Evolutionary conservation across 2,329 filamentous ascomycete genomes (phyloP).

Genomic region (Cercospora beticola): DNA sequence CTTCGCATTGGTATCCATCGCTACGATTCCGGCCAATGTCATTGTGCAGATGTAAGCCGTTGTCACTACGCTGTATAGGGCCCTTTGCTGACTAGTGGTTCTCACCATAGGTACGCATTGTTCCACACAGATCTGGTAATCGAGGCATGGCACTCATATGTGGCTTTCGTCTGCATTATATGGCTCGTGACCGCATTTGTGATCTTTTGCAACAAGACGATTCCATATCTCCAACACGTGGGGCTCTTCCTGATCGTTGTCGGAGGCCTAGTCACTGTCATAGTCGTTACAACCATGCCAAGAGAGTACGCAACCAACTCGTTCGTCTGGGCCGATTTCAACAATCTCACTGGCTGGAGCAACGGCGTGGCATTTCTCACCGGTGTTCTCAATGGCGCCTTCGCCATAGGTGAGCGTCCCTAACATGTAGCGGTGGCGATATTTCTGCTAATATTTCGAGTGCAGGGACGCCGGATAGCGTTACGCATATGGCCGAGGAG

Average conservation of each 20-base stretch:
- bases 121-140: slow-evolving; percentile 50
- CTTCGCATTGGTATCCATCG: slow-evolving; percentile 60
- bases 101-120: slow-evolving; percentile 49
- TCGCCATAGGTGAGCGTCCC: slow-evolving; percentile 32
- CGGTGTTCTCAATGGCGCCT: slow-evolving; percentile 42
- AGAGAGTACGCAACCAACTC: slow-evolving; percentile 50
- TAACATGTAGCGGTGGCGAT: neutral
- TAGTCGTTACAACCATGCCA: slow-evolving; percentile 54
- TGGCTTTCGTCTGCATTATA: slow-evolving; percentile 57
- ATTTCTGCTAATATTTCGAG: neutral
- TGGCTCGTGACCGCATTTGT: slow-evolving; percentile 55
- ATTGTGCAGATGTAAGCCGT: slow-evolving; percentile 53
- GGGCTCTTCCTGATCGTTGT: slow-evolving; percentile 54
- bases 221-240: slow-evolving; percentile 53
- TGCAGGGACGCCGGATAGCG: slow-evolving; percentile 36
- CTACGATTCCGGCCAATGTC: slow-evolving; percentile 60
- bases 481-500: slow-evolving; percentile 42
- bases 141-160: slow-evolving; percentile 55
- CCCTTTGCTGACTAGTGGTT: neutral
- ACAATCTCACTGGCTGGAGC: slow-evolving; percentile 54
- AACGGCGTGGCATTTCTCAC: slow-evolving; percentile 41
- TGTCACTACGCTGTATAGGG: neutral
- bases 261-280: slow-evolving; percentile 40
- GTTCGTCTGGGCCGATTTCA: slow-evolving; percentile 39
- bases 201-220: slow-evolving; percentile 57